Percentiles rank a stretch among this genome's conserved stretches.
Evolutionary conservation across 352 stramenopile species (phyloP).

Genomic region (Phytophthora kernoviae): DNA sequence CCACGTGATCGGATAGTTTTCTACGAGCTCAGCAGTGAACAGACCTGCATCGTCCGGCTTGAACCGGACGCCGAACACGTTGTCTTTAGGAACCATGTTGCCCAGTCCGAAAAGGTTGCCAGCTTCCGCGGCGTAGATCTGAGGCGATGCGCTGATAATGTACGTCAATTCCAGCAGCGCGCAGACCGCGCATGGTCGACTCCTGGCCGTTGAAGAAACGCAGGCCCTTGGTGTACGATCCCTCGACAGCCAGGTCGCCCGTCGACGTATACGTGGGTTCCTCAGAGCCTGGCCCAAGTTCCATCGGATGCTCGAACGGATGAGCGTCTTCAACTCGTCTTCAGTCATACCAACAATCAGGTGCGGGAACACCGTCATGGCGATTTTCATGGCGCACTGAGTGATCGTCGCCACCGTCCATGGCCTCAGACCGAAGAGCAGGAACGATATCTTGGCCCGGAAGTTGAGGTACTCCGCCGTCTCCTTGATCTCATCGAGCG

Average conservation of each 20-base stretch:
- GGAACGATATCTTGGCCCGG: slow-evolving; percentile 56
- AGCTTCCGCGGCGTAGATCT: slow-evolving; percentile 58
- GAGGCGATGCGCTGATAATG: slow-evolving; percentile 67
- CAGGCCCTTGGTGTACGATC: slow-evolving; percentile 54
- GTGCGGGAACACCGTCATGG: slow-evolving; percentile 63
- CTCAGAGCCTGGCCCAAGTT: slow-evolving; percentile 51
- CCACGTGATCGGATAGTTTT: slow-evolving; percentile 73
- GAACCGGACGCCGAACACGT: slow-evolving; percentile 68
- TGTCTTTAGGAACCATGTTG: slow-evolving; percentile 53
- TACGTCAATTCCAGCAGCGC: slow-evolving; percentile 47
- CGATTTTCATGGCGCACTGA: slow-evolving; percentile 47
- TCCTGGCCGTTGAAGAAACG: slow-evolving; percentile 70
- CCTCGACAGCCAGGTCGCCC: slow-evolving; percentile 41
- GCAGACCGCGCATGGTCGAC: slow-evolving; percentile 58
- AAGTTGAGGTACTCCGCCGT: slow-evolving; percentile 61
- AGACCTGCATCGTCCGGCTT: slow-evolving; percentile 36
- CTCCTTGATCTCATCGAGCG: slow-evolving; percentile 44
- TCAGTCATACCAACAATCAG: slow-evolving; percentile 62
- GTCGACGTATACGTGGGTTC: slow-evolving; percentile 43
- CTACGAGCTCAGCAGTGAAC: slow-evolving; percentile 47
- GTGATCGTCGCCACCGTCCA: slow-evolving; percentile 47
- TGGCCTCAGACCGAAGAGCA: slow-evolving; percentile 51
- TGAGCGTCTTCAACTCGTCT: slow-evolving; percentile 51
- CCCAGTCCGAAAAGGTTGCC: slow-evolving; percentile 47
- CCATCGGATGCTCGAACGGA: slow-evolving; percentile 50